Evolutionary conservation across 2,329 filamentous ascomycete genomes (phyloP).

Genomic region (Alternaria brassicae): DNA sequence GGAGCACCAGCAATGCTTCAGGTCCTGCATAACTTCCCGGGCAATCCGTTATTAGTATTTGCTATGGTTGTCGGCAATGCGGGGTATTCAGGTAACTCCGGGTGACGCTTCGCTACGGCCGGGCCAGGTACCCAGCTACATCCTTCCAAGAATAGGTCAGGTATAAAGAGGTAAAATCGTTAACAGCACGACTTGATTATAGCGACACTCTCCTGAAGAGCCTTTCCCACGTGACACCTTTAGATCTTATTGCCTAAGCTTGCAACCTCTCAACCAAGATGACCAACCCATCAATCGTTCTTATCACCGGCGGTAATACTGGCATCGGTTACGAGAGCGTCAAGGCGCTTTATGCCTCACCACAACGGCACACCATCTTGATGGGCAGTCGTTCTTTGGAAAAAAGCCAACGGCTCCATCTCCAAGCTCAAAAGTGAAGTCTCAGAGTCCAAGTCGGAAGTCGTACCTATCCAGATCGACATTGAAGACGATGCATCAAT

Average conservation of each 20-base stretch:
- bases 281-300: slow-evolving; percentile 51
- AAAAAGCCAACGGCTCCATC: slow-evolving; percentile 55
- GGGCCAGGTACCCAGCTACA: neutral
- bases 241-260: neutral
- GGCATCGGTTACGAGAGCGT: slow-evolving; percentile 67
- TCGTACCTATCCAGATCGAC: slow-evolving; percentile 62
- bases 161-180: neutral
- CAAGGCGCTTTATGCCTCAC: slow-evolving; percentile 60
- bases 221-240: neutral
- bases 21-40: neutral
- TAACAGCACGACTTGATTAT: neutral
- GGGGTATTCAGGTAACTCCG: neutral
- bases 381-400: slow-evolving; percentile 61
- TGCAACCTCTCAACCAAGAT: slow-evolving; percentile 1
- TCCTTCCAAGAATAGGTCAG: neutral
- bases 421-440: slow-evolving; percentile 52
- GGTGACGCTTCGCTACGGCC: neutral
- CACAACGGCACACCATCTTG: slow-evolving; percentile 61
- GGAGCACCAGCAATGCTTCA: neutral
- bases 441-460: slow-evolving; percentile 50
- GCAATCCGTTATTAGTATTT: neutral
- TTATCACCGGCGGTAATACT: slow-evolving; percentile 68
- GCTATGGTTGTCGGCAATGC: neutral
- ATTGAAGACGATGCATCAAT: slow-evolving; percentile 63
- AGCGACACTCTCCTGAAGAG: neutral